Evolutionary conservation across 2,329 filamentous ascomycete genomes (phyloP).

Genomic region (Sporothrix inflata): DNA sequence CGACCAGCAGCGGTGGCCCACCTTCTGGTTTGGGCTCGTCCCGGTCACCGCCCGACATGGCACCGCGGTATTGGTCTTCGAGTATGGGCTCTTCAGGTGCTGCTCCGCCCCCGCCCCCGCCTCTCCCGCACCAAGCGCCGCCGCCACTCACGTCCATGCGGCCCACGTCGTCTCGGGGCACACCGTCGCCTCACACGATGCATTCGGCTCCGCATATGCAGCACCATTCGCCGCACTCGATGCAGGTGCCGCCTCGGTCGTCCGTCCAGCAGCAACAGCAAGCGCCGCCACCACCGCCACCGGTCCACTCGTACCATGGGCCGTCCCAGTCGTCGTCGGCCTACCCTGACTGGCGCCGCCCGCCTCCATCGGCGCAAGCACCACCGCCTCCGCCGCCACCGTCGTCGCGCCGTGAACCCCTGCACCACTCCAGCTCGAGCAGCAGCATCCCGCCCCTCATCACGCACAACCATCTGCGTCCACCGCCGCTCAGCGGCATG

Average conservation of each 20-base stretch:
- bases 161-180: constrained; percentile 26
- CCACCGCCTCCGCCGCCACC: neutral
- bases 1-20: neutral
- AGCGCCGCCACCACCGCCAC: constrained; percentile 21
- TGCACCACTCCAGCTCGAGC: constrained; percentile 21
- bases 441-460: constrained; percentile 28
- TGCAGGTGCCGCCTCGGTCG: constrained; percentile 15
- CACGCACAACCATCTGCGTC: constrained; percentile 34
- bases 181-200: constrained; percentile 23
- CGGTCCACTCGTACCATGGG: constrained; percentile 26
- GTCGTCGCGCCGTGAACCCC: constrained; percentile 29
- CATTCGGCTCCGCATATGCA: constrained; percentile 22
- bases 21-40: constrained; percentile 18
- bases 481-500: constrained; percentile 27
- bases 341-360: constrained; percentile 31
- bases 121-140: constrained; percentile 28
- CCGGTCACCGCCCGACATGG: constrained; percentile 28
- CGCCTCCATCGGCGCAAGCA: constrained; percentile 1
- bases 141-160: constrained; percentile 31
- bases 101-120: constrained; percentile 29
- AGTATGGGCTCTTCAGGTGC: constrained; percentile 5
- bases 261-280: neutral
- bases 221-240: constrained; percentile 28
- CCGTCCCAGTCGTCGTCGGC: constrained; percentile 24
- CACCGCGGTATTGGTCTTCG: constrained; percentile 27